These are phyloP conservation scores for Sodiomyces alkalinus DNA, from an alignment of 2,329 filamentous ascomycete genomes.

Conservation along the genomic window DNA sequence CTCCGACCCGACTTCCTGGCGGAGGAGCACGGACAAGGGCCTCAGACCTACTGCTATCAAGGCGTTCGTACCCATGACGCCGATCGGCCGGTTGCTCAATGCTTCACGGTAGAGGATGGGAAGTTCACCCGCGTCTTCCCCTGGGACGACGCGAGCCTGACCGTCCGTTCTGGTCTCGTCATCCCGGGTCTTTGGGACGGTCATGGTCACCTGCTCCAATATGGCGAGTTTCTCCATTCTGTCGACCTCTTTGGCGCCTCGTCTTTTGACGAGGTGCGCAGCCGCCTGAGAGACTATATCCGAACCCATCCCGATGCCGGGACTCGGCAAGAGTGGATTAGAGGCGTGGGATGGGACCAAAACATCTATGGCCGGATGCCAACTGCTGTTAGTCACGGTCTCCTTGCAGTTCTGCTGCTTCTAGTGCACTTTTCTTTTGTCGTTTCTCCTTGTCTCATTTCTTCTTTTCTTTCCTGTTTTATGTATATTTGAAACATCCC, in stretches of 20 bases:
- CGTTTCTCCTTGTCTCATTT: neutral
- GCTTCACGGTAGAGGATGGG: constrained; percentile 40
- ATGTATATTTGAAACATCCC: neutral
- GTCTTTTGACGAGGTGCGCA: constrained; percentile 38
- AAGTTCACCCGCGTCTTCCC: constrained; percentile 32
- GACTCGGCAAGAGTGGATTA: constrained; percentile 41
- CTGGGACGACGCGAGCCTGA: constrained; percentile 13
- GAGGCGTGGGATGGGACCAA: constrained; percentile 59
- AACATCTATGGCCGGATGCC: constrained; percentile 50
- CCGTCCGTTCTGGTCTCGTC: constrained; percentile 30
- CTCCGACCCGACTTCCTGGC: too few relatives aligned
- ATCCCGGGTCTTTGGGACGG: constrained; percentile 58
- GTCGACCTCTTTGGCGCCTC: constrained; percentile 46
- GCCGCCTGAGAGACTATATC: constrained; percentile 36
- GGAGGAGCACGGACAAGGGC: constrained; percentile 1
- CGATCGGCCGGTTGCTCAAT: constrained; percentile 25
- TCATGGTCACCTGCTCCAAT: constrained; percentile 51
- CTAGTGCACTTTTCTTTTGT: too few relatives aligned
- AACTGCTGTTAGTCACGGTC: constrained; percentile 43
- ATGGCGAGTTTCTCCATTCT: constrained; percentile 52
- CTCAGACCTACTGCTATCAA: constrained; percentile 23
- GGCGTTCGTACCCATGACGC: constrained; percentile 21
- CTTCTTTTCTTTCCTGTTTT: neutral
- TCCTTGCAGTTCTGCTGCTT: too few relatives aligned
- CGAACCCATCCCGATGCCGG: constrained; percentile 33